A percentile compares a stretch with the other conserved stretches of the same genome.
phyloP scores from a whole-genome alignment of 805 yeast genomes.

The Monosporozyma aerobia region DNA sequence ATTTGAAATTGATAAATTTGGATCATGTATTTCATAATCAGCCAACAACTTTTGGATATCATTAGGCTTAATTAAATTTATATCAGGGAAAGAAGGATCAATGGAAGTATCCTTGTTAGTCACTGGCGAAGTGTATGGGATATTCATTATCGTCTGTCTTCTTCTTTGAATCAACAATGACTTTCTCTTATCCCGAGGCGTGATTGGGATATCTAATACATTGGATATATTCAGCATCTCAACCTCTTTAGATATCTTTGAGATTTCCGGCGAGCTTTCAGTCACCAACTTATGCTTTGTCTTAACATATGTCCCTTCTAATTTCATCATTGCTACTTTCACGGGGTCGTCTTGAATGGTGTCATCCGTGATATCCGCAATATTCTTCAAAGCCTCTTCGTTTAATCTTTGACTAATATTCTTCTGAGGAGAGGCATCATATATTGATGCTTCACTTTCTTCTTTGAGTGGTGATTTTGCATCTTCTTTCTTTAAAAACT shows the following conservation, averaged over 20 bases:
- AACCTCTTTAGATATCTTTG: slow-evolving; percentile 13
- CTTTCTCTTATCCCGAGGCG: slow-evolving; percentile 19
- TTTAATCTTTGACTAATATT: neutral
- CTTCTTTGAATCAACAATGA: slow-evolving; percentile 32
- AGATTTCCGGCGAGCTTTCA: slow-evolving; percentile 12
- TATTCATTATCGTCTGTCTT: slow-evolving; percentile 30
- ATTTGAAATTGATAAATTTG: slow-evolving; percentile 19
- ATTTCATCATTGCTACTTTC: slow-evolving; percentile 59
- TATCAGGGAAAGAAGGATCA: neutral
- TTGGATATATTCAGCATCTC: slow-evolving; percentile 12
- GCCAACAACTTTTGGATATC: slow-evolving; percentile 19
- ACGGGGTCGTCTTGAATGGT: slow-evolving; percentile 59
- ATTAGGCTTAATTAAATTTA: slow-evolving; percentile 4
- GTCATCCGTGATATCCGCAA: slow-evolving; percentile 82
- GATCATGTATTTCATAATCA: slow-evolving; percentile 22
- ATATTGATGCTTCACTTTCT: neutral
- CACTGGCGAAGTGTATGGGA: slow-evolving; percentile 28
- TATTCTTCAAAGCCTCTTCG: slow-evolving; percentile 30
- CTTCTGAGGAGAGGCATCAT: neutral
- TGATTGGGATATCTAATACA: slow-evolving; percentile 7
- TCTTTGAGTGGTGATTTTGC: neutral
- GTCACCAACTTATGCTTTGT: neutral
- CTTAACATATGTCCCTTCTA: slow-evolving; percentile 54
- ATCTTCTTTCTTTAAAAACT: slow-evolving; percentile 15
- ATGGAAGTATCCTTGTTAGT: slow-evolving; percentile 3